These are phyloP conservation scores for Aspergillus campestris DNA, from an alignment of 495 filamentous ascomycete species.

Conservation along the genomic window DNA sequence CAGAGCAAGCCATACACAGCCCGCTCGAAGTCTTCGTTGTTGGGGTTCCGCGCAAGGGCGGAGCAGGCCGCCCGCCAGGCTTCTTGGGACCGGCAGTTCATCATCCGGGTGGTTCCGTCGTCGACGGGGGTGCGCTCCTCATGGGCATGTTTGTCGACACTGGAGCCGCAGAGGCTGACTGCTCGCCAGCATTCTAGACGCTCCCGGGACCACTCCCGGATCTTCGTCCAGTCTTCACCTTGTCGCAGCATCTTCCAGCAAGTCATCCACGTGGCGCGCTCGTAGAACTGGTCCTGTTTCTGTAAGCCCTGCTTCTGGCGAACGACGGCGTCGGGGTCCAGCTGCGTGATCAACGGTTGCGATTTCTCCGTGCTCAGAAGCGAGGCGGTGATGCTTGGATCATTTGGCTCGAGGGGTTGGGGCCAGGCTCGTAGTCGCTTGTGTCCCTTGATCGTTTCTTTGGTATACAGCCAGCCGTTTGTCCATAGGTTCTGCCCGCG, in stretches of 20 bases:
- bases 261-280: constrained; percentile 77
- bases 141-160: constrained; percentile 23
- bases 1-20: constrained; percentile 85
- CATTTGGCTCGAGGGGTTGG: constrained; percentile 52
- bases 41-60: constrained; percentile 58
- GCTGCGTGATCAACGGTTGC: constrained; percentile 68
- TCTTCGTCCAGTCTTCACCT: constrained; percentile 59
- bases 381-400: constrained; percentile 45
- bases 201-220: constrained; percentile 72
- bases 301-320: constrained; percentile 68
- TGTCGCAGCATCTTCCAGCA: constrained; percentile 84
- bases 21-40: constrained; percentile 66
- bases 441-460: constrained; percentile 77
- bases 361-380: constrained; percentile 50
- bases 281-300: constrained; percentile 73
- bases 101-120: constrained; percentile 38
- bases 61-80: constrained; percentile 78
- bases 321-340: constrained; percentile 84
- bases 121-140: constrained; percentile 30
- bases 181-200: constrained; percentile 81
- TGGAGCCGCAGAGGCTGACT: constrained; percentile 38
- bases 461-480: constrained; percentile 87
- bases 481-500: constrained; percentile 60
- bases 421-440: constrained; percentile 66
- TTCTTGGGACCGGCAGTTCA: constrained; percentile 42